Conservation (phyloP, 2,329 filamentous ascomycete species). For the Aspergillus nomiae region DNA sequence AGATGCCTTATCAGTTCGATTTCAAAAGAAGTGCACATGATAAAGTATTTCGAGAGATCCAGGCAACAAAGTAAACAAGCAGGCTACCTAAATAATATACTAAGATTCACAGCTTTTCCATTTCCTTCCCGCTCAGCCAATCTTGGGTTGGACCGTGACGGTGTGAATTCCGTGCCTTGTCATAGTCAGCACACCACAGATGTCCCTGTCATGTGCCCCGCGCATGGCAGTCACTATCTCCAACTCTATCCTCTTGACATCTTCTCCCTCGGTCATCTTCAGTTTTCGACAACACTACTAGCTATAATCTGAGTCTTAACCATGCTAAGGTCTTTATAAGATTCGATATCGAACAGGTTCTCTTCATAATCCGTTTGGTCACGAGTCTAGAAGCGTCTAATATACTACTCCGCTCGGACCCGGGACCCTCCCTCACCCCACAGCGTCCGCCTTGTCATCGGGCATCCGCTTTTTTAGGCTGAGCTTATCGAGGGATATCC, state of each 20-base stretch:
- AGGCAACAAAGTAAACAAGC: not conserved
- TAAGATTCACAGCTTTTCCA: not conserved
- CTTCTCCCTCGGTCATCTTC: not conserved
- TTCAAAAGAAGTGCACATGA: slow-evolving; percentile 11
- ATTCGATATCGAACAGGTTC: not conserved
- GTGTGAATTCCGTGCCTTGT: not conserved
- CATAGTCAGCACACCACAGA: not conserved
- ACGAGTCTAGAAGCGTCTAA: slow-evolving; percentile 18
- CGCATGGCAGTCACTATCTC: slow-evolving; percentile 7
- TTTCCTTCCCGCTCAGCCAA: not conserved
- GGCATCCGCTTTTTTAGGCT: slow-evolving; percentile 28
- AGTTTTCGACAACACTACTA: not conserved
- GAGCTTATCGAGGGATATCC: slow-evolving; percentile 14
- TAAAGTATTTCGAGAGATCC: slow-evolving; percentile 4
- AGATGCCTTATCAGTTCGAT: slow-evolving; percentile 9
- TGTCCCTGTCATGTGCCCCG: slow-evolving; percentile 23
- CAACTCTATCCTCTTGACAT: not conserved
- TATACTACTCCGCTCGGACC: slow-evolving; percentile 18
- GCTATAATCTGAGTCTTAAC: not conserved
- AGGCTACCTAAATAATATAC: not conserved
- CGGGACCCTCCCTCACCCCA: slow-evolving; percentile 16
- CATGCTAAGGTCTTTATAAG: not conserved
- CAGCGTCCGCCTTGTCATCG: slow-evolving; percentile 21
- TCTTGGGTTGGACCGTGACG: not conserved
- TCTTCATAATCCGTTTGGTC: slow-evolving; percentile 1